Conservation (phyloP, 148 eudicot genomes). For the Arctostaphylos glauca region DNA sequence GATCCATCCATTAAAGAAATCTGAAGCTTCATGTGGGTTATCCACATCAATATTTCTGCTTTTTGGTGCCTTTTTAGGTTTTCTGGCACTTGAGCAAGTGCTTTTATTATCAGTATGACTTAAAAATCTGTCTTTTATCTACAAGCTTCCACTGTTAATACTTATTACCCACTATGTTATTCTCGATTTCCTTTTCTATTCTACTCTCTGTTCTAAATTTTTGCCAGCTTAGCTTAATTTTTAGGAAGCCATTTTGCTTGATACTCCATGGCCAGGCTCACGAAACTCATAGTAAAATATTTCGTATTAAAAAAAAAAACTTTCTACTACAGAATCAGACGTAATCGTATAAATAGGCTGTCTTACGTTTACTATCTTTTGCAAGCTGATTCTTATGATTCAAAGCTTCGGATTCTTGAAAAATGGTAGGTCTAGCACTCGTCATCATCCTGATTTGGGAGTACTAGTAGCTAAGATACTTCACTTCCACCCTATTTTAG, state of each 20-base stretch:
- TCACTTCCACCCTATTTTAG: neutral
- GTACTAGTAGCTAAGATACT: neutral
- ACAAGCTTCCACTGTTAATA: neutral
- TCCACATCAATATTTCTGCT: constrained; percentile 16
- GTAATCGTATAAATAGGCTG: too few relatives aligned
- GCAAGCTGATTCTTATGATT: too few relatives aligned
- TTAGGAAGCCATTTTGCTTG: too few relatives aligned
- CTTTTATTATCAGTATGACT: constrained; percentile 8
- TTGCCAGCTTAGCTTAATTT: neutral
- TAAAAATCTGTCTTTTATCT: constrained; percentile 4
- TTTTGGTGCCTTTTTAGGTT: constrained; percentile 19
- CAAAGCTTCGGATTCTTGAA: too few relatives aligned
- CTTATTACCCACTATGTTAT: neutral
- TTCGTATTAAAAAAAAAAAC: too few relatives aligned
- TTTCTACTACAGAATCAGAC: too few relatives aligned
- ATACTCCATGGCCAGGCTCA: too few relatives aligned
- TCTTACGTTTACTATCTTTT: too few relatives aligned
- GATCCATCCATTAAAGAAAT: constrained; percentile 44
- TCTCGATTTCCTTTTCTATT: neutral
- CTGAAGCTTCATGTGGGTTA: constrained; percentile 37
- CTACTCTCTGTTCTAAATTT: neutral
- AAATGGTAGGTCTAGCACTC: too few relatives aligned
- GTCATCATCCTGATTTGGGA: too few relatives aligned
- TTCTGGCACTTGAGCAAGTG: constrained; percentile 24
- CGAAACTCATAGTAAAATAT: too few relatives aligned